Percentiles rank a stretch among this genome's conserved stretches.
Conservation (phyloP, 1,139 yeast species). For the Yamadazyma atmosphaerica region DNA sequence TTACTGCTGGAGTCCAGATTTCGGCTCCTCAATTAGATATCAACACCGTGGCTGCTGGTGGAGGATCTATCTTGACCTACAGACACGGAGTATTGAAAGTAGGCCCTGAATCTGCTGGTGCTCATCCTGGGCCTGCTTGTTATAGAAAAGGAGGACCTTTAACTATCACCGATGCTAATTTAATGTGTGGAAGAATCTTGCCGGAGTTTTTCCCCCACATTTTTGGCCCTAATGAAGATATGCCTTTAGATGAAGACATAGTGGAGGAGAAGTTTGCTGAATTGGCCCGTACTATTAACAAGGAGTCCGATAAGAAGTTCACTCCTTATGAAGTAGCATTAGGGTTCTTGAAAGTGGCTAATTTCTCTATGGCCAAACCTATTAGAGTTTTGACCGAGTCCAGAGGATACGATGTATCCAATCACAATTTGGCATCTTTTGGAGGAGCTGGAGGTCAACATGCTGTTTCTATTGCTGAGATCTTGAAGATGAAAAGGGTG, state of each 20-base stretch:
- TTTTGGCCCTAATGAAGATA: constrained; percentile 52
- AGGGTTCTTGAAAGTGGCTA: constrained; percentile 21
- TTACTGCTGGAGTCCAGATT: constrained; percentile 53
- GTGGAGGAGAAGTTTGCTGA: constrained; percentile 36
- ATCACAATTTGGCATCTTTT: constrained; percentile 20
- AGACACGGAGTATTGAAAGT: constrained; percentile 50
- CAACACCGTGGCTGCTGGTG: constrained; percentile 62
- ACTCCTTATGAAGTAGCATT: constrained; percentile 20
- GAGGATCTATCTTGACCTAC: constrained; percentile 52
- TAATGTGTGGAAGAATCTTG: constrained; percentile 48
- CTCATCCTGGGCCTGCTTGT: constrained; percentile 62
- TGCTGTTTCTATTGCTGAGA: constrained; percentile 18
- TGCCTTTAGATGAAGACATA: constrained; percentile 43
- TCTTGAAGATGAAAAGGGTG: constrained; percentile 18
- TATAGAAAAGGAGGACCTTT: constrained; percentile 57
- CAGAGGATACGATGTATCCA: constrained; percentile 18
- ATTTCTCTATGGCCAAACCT: constrained; percentile 21
- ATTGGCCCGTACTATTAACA: constrained; percentile 42
- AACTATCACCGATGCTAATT: constrained; percentile 56
- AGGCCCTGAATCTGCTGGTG: constrained; percentile 57
- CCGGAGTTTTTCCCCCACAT: constrained; percentile 53
- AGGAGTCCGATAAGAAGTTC: constrained; percentile 28
- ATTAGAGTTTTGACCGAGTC: constrained; percentile 20
- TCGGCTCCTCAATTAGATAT: constrained; percentile 59
- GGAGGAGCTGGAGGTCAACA: constrained; percentile 26